Evolutionary conservation across 495 filamentous ascomycete species (phyloP), one percentile per base, ranked within the genome.

Genomic region (Aspergillus sclerotioniger): DNA sequence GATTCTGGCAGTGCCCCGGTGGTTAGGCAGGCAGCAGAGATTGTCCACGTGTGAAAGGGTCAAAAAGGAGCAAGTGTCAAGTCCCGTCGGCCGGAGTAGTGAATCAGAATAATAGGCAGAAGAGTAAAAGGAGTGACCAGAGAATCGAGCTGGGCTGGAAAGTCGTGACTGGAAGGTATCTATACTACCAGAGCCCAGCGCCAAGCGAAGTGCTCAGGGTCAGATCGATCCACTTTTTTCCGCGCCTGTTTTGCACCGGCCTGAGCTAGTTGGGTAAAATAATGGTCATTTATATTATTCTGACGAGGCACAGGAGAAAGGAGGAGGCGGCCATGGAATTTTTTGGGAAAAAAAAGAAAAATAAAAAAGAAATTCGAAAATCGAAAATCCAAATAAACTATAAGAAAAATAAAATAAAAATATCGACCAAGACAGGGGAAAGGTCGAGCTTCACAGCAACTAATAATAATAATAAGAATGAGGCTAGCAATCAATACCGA

Each of bases 211-310:
- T 59, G 60, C 63, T 58, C 52, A 67, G 64, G 60, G 56, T 63
- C 64, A 67, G 61, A 67, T 67, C 64, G 64, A 62, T 63, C 64
- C 64, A 67, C 64, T 67, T 59, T 60, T 28, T 55, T 56, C 43
- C 33, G 52, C 56, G 48, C 54, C 44, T 58, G 45, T 57, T 61
- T 25, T 19, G 56, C 49, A 51, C 51, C 51, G 51, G 56, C 52
- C 53, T 41, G 29, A 41, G 41, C 57, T 61, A 61, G 59, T 46
- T 29, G 51, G 51, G 32, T 25, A 50, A 50, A 50, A 32, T 50
- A 50, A 31, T 50, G 31, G 47, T 50, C 29, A 50, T 50, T 50
- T 50, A 50, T 50, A 50, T 28, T 50, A 16, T 31, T 32, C 31
- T 28, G 25, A 28, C 31, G 25, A 32, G 47, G 47, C 31, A 50